Conservation (phyloP, 192 early-diverging fungal species). For the Dissophora globulifera region DNA sequence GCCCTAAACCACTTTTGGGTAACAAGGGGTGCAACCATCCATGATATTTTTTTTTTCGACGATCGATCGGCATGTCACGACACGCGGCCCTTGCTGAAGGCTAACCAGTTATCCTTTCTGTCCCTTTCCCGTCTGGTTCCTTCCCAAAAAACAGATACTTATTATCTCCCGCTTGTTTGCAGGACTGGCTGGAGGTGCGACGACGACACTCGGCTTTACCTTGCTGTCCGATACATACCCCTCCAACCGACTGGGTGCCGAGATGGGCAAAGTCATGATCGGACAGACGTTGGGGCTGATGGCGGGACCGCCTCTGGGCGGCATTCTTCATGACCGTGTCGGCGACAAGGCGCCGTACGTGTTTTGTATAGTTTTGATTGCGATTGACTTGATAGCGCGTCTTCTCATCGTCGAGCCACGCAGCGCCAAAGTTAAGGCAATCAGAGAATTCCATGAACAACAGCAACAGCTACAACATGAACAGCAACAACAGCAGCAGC, state of each 20-base stretch:
- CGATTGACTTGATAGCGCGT: slow-evolving; percentile 53
- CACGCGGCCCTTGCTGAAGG: too few species aligned
- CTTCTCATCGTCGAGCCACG: slow-evolving; percentile 53
- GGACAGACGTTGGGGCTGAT: slow-evolving; percentile 57
- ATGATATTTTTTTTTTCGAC: too few species aligned
- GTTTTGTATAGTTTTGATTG: slow-evolving; percentile 52
- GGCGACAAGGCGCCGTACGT: slow-evolving; percentile 57
- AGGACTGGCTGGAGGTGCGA: slow-evolving; percentile 35
- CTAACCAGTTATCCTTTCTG: too few species aligned
- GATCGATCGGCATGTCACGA: too few species aligned
- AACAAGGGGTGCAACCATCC: too few species aligned
- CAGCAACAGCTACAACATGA: slow-evolving; percentile 5
- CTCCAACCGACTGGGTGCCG: slow-evolving; percentile 43
- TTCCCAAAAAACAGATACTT: too few species aligned
- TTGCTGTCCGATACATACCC: slow-evolving; percentile 56
- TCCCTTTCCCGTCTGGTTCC: too few species aligned
- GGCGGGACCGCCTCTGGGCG: slow-evolving; percentile 57
- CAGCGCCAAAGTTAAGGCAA: slow-evolving; percentile 50
- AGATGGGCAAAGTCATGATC: slow-evolving; percentile 60
- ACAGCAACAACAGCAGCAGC: slow-evolving; percentile 7
- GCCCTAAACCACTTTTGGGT: slow-evolving; percentile 49
- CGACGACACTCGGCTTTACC: slow-evolving; percentile 48
- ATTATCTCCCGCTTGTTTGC: slow-evolving; percentile 29
- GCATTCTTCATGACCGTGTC: slow-evolving; percentile 52
- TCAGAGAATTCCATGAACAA: slow-evolving; percentile 17